Base-by-base conservation (phyloP, 306 rosid species). In the Carpinus viminea region DNA sequence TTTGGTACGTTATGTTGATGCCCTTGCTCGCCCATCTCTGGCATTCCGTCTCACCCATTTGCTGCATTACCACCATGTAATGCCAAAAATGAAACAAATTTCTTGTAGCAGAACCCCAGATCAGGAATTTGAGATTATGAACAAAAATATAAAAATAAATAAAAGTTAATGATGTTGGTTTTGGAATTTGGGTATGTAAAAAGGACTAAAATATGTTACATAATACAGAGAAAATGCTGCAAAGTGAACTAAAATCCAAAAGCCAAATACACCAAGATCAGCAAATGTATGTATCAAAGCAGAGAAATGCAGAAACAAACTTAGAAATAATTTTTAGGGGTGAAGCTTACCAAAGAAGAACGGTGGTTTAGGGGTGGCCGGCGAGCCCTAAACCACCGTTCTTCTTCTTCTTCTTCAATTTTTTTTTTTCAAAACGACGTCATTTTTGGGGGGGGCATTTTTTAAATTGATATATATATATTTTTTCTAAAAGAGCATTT, bases 11-110 rank as follows among this genome's bases (percentile, higher is more conserved):
- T 48, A 96, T 89, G 84, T 96, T 89, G 4, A 96, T 47, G 53
- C 99, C 99, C 81, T 96, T 96, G 80, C 92, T 90, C 0, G 96
- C 99, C 99, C 99, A 96, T 83, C 99, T 90, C 76, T 86, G 89
- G 83, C 99, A 96, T 82, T 96, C 99, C 52, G 78, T 55, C 75
- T 96, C 99, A 87, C 93, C 98, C 98, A 96, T 65, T 91, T 96
- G 97, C 99, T 96, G 86, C 87, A 78, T 41, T 24, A 4, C 51
- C 16, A 43, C 16, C 2, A 52, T 43, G 53, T 69, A 41, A 69
- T 56, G 21, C 36, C 18, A 0, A 12, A 34, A 50, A 26, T 21
- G 13, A 4, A 43, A 38, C 57, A 0, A 28, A 26, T 70, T 31
- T 34, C 13, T 1, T 8, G 50, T 3, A 38, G 51, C 48, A 24